Base-by-base conservation (phyloP, 1,284 basidiomycete species). In the Agaricales sp. region DNA sequence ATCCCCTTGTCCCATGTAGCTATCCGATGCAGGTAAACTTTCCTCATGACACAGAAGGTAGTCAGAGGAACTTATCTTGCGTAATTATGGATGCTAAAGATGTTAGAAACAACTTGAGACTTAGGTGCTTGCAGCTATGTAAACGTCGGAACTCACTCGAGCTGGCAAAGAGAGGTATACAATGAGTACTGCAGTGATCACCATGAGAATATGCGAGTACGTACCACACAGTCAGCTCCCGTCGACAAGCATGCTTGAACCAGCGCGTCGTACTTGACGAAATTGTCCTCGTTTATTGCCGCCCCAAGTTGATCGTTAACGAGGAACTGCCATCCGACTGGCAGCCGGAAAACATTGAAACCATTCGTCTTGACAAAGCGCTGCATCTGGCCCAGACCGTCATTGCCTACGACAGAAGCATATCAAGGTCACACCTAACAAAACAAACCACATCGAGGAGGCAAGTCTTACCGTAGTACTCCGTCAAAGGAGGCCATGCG, bases 321-420 rank as follows among this genome's bases (percentile, higher is more conserved):
- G 45, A 79, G 60, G 61, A 72, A 78, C 58, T 80, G 77, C 78
- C 78, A 81, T 1, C 70, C 70, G 20, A 78, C 70, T 2, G 75
- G 74, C 23, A 75, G 64, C 43, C 74, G 68, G 66, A 76, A 77
- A 2, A 67, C 62, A 56, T 76, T 77, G 63, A 66, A 75, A 1
- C 69, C 67, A 53, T 75, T 70, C 54, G 70, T 63, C 0, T 69
- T 62, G 41, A 71, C 70, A 53, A 80, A 80, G 57, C 80, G 78
- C 35, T 63, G 55, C 72, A 80, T 78, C 59, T 80, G 78, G 6
- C 72, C 70, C 11, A 63, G 62, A 46, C 72, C 73, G 50, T 75
- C 71, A n/a, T 58, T 52, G 35, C 61, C 63, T 61, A 37, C 30
- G 13, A 16, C 12, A 43, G 11, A 3, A 46, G 18, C 19, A 4